Percentiles rank a stretch among this genome's conserved stretches.
Conservation (phyloP, 306 rosid genomes). For the Ammopiptanthus mongolicus region DNA sequence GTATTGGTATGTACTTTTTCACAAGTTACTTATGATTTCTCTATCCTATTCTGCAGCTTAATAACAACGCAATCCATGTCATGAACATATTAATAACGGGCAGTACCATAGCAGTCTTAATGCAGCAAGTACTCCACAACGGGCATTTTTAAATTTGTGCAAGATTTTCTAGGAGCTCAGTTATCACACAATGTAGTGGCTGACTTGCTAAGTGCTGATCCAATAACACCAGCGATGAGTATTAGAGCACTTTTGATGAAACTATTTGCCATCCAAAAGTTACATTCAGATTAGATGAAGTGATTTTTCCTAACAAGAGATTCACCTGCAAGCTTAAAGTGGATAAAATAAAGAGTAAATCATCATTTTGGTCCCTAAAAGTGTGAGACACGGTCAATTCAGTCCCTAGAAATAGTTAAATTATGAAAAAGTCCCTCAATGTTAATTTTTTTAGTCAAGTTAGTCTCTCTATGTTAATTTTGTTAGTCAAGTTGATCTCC, state of each 20-base stretch:
- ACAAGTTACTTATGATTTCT: background rate
- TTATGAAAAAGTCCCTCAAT: too few relatives aligned
- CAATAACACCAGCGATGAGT: background rate
- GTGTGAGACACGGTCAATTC: too few relatives aligned
- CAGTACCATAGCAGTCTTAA: slow-evolving; percentile 66
- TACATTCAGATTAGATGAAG: background rate
- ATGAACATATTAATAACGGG: slow-evolving; percentile 87
- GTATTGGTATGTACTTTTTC: background rate
- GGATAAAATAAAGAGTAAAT: background rate
- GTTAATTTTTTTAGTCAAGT: too few relatives aligned
- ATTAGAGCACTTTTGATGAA: background rate
- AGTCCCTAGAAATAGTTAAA: too few relatives aligned
- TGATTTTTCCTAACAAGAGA: background rate
- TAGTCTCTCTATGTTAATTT: too few relatives aligned
- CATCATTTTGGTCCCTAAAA: too few relatives aligned
- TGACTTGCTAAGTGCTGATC: too few relatives aligned
- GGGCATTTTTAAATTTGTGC: slow-evolving; percentile 24
- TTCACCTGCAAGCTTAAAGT: background rate
- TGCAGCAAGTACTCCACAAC: slow-evolving; percentile 64
- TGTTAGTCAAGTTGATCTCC: too few relatives aligned
- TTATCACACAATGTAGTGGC: too few relatives aligned
- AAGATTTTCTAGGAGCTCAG: background rate
- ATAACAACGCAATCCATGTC: slow-evolving; percentile 74
- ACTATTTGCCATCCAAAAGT: background rate
- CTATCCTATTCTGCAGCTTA: slow-evolving; percentile 60